Evolutionary conservation across 345 rosid genomes (phyloP).

Genomic region (Pugionium dolabratum): DNA sequence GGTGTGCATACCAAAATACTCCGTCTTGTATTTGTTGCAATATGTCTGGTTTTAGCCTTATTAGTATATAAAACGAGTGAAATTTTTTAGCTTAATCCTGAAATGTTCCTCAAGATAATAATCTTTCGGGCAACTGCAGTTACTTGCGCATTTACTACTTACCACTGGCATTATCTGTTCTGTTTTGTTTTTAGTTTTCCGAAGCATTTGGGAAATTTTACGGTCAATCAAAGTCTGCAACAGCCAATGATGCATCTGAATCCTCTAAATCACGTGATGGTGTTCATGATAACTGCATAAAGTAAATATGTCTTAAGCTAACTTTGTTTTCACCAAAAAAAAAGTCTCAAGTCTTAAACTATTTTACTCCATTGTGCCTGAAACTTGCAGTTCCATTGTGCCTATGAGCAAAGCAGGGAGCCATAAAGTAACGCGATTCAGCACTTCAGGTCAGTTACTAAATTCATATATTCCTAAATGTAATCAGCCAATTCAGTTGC

Average conservation of each 20-base stretch:
- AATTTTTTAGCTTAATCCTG: conserved; percentile 7
- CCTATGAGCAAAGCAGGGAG: conserved; percentile 54
- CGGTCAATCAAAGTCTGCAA: conserved; percentile 74
- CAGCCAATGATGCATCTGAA: conserved; percentile 58
- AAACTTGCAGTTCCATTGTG: conserved; percentile 62
- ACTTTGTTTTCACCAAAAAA: conserved; percentile 4
- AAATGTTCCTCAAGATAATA: conserved; percentile 9
- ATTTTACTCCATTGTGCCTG: background rate
- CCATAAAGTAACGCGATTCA: conserved; percentile 66
- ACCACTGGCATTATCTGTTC: too few relatives aligned
- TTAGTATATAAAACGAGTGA: conserved; percentile 5
- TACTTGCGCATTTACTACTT: background rate
- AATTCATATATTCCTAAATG: background rate
- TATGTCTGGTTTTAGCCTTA: background rate
- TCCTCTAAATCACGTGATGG: conserved; percentile 64
- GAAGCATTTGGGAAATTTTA: conserved; percentile 96
- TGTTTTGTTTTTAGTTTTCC: conserved; percentile 54
- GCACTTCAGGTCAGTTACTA: conserved; percentile 75
- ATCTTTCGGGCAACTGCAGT: background rate
- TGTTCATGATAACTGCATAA: conserved; percentile 85
- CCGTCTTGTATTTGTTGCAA: background rate
- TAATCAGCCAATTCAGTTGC: background rate
- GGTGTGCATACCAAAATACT: conserved; percentile 50
- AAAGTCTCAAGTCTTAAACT: background rate
- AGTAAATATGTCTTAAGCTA: conserved; percentile 45